A percentile compares a stretch with the other conserved stretches of the same genome.
These are phyloP conservation scores for Penicillium tannophilum DNA, from an alignment of 495 filamentous ascomycete species.

Conservation along the genomic window DNA sequence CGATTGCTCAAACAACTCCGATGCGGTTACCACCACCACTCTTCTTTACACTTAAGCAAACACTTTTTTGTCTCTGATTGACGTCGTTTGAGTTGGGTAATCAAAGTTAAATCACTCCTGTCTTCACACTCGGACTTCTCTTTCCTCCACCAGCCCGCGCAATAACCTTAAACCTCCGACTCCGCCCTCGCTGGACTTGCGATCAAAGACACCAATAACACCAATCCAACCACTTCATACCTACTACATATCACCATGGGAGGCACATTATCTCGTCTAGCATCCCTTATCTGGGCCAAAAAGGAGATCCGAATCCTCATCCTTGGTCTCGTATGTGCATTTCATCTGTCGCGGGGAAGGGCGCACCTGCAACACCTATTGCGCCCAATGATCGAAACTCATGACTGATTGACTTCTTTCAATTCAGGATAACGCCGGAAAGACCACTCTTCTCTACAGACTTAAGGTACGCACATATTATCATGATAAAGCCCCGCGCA, in stretches of 20 bases:
- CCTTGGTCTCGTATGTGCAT: constrained; percentile 76
- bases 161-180: background rate
- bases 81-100: constrained; percentile 13
- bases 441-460: constrained; percentile 94
- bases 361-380: background rate
- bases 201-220: constrained; percentile 3
- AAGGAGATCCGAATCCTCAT: constrained; percentile 98
- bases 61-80: constrained; percentile 11
- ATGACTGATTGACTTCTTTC: constrained; percentile 25
- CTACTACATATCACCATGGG: constrained; percentile 62
- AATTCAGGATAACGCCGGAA: constrained; percentile 91
- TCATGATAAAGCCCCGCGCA: background rate
- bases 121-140: background rate
- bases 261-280: constrained; percentile 71
- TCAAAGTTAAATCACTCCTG: constrained; percentile 7
- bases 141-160: constrained; percentile 3
- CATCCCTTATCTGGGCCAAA: constrained; percentile 83
- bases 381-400: constrained; percentile 4
- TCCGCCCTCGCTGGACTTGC: constrained; percentile 1
- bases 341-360: constrained; percentile 6
- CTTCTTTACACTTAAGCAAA: constrained; percentile 10
- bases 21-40: constrained; percentile 31
- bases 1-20: constrained; percentile 23
- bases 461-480: constrained; percentile 67
- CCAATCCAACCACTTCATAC: background rate